Conservation (phyloP, 2,329 filamentous ascomycete species). For the Neonectria faginata region DNA sequence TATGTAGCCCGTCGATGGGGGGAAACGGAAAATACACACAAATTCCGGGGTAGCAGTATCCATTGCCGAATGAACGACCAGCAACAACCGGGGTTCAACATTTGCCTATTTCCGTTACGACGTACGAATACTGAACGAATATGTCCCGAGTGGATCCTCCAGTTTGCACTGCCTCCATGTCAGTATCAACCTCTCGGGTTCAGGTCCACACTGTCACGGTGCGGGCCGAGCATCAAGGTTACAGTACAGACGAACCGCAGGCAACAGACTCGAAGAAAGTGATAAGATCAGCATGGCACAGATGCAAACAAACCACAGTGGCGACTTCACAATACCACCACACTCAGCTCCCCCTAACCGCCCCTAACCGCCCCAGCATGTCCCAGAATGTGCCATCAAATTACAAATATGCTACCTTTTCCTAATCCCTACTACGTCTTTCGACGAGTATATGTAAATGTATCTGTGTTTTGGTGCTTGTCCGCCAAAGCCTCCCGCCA, state of each 20-base stretch:
- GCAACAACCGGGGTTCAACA: neutral
- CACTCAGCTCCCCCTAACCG: neutral
- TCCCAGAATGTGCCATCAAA: conserved; percentile 1
- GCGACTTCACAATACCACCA: neutral
- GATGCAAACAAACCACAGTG: neutral
- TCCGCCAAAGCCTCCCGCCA: conserved; percentile 2
- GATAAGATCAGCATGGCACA: neutral
- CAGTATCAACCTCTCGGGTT: neutral
- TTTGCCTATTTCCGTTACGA: neutral
- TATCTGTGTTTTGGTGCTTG: conserved; percentile 10
- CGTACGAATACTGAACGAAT: neutral
- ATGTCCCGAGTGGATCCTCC: neutral
- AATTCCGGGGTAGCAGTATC: neutral
- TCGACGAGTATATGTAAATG: conserved; percentile 1
- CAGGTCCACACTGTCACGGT: conserved; percentile 18
- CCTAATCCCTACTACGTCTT: conserved; percentile 1
- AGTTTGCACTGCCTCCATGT: neutral
- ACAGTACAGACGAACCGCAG: neutral
- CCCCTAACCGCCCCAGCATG: neutral
- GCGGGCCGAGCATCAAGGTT: conserved; percentile 25
- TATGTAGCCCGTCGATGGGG: neutral
- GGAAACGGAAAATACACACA: neutral
- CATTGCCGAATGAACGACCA: neutral
- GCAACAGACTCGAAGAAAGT: neutral
- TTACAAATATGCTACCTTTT: conserved; percentile 21